phyloP scores from a whole-genome alignment of 176 grass and related monocot species.

The Rhynchospora tenuis region DNA sequence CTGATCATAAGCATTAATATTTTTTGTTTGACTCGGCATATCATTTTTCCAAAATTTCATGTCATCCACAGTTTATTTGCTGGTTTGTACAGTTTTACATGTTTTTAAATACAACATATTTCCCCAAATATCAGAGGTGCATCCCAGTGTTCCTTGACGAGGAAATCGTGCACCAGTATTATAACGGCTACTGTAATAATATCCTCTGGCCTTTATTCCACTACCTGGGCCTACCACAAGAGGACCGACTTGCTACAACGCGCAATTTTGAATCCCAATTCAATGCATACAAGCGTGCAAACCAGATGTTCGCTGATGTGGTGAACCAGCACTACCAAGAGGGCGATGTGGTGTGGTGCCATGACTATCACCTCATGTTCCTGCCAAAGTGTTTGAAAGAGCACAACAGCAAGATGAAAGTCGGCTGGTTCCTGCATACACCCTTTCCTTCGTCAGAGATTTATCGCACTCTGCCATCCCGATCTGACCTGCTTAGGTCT shows the following conservation, averaged over 20 bases:
- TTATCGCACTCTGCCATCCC: constrained; percentile 83
- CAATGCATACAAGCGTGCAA: constrained; percentile 87
- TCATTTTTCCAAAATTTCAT: neutral
- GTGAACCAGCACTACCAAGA: constrained; percentile 98
- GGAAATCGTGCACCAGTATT: constrained; percentile 98
- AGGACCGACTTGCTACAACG: constrained; percentile 92
- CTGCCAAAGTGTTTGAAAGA: constrained; percentile 95
- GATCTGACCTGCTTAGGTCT: constrained; percentile 83
- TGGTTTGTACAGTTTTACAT: neutral
- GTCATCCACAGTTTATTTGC: neutral
- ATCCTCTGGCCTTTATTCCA: constrained; percentile 99
- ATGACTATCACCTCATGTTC: constrained; percentile 99
- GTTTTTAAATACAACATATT: neutral
- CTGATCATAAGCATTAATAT: neutral
- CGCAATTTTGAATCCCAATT: constrained; percentile 97
- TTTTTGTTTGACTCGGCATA: neutral
- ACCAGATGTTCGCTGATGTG: constrained; percentile 98
- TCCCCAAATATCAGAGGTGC: constrained; percentile 63
- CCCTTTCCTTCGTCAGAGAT: constrained; percentile 98
- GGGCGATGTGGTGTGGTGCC: constrained; percentile 98
- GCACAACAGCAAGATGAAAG: constrained; percentile 94
- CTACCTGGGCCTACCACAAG: constrained; percentile 93
- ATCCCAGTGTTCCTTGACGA: constrained; percentile 98
- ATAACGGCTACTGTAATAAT: constrained; percentile 99
- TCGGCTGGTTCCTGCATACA: constrained; percentile 99